Percentiles rank a stretch among this genome's conserved stretches.
These are phyloP conservation scores for Blastocystis sp. DNA, from an alignment of 352 stramenopile species.

Conservation along the genomic window DNA sequence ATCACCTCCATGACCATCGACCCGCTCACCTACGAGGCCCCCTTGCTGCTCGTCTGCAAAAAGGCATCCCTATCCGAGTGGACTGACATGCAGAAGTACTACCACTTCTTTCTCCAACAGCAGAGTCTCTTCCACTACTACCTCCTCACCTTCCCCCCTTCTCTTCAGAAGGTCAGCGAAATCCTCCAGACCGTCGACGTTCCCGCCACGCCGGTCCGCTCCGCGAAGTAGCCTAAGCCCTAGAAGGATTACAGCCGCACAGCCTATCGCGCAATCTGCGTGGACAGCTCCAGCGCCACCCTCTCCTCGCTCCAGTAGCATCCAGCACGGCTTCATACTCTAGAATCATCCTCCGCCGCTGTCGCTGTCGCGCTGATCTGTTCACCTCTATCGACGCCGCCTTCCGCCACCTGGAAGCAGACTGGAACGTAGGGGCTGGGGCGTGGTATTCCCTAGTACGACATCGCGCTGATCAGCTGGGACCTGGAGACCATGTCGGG, in stretches of 20 bases:
- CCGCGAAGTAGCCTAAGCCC: not conserved
- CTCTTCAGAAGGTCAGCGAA: constrained; percentile 19
- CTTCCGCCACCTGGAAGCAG: not conserved
- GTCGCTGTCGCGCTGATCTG: not conserved
- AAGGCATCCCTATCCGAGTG: not conserved
- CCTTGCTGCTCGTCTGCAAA: constrained; percentile 31
- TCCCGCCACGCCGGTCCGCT: not conserved
- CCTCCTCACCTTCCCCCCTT: constrained; percentile 21
- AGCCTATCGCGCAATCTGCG: constrained; percentile 3
- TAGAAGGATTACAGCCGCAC: not conserved
- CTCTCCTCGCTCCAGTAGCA: constrained; percentile 28
- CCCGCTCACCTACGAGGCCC: constrained; percentile 32
- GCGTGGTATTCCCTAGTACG: constrained; percentile 12
- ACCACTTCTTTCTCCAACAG: constrained; percentile 53
- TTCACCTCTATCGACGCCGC: constrained; percentile 15
- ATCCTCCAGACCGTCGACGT: constrained; percentile 27
- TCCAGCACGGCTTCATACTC: not conserved
- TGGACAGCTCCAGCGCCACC: constrained; percentile 17
- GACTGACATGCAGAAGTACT: constrained; percentile 19
- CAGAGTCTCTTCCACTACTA: constrained; percentile 42
- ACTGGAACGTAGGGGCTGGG: not conserved
- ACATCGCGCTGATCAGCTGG: constrained; percentile 26
- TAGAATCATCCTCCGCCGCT: constrained; percentile 13
- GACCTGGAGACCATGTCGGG: constrained; percentile 12
- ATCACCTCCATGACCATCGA: constrained; percentile 38